Evolutionary conservation across 2,329 filamentous ascomycete genomes (phyloP).

Genomic region (Fusarium heterosporum): DNA sequence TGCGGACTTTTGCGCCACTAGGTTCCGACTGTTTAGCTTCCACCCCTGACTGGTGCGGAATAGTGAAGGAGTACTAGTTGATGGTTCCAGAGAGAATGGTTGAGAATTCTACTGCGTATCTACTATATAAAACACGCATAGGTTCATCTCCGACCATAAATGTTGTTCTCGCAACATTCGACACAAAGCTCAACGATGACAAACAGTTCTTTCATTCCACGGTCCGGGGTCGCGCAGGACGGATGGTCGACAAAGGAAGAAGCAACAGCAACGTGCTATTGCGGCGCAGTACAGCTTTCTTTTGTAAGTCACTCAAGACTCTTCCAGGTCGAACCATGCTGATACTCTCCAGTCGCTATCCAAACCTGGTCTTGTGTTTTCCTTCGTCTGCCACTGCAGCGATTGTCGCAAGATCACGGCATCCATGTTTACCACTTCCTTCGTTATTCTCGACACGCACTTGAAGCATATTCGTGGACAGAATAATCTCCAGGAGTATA

Average conservation of each 20-base stretch:
- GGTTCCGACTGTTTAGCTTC: no score
- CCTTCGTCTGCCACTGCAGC: slow-evolving; percentile 69
- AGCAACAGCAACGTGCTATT: slow-evolving; percentile 70
- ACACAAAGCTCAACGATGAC: no score
- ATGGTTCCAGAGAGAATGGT: no score
- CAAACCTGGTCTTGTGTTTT: slow-evolving; percentile 55
- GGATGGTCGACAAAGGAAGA: slow-evolving; percentile 59
- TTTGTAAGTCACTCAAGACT: slow-evolving; percentile 57
- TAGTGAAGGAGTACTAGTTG: no score
- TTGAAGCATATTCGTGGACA: slow-evolving; percentile 63
- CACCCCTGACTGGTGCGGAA: no score
- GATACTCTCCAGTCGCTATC: accelerated
- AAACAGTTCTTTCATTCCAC: not conserved
- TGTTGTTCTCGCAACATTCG: no score
- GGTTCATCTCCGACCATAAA: no score
- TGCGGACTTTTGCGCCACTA: no score
- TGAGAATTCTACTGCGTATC: no score
- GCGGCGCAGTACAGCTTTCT: slow-evolving; percentile 65
- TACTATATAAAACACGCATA: no score
- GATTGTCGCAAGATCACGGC: slow-evolving; percentile 73
- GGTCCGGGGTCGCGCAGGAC: slow-evolving; percentile 52
- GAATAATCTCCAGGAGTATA: slow-evolving; percentile 61
- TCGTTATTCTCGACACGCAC: slow-evolving; percentile 59
- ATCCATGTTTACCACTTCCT: slow-evolving; percentile 71
- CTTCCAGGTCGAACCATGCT: accelerated